phyloP scores from a whole-genome alignment of 2,329 filamentous ascomycete genomes.

The Monilinia laxa region DNA sequence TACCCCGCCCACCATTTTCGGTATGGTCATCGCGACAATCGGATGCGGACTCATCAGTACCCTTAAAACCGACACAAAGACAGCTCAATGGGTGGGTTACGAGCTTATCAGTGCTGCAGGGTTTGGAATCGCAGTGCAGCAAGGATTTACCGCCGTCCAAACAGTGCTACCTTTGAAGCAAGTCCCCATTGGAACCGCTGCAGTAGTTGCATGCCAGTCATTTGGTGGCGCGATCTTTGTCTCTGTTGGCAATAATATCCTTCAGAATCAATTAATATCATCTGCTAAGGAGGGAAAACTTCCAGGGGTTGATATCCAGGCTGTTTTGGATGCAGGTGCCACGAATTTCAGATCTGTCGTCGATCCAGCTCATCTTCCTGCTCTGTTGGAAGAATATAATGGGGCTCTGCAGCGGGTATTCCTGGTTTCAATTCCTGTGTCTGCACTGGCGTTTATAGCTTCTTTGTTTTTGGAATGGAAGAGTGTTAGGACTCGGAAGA shows the following conservation, averaged over 20 bases:
- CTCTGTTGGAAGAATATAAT: constrained; percentile 55
- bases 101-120: constrained; percentile 33
- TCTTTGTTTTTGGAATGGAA: constrained; percentile 53
- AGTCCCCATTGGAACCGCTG: constrained; percentile 46
- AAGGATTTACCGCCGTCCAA: constrained; percentile 37
- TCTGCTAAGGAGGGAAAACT: constrained; percentile 17
- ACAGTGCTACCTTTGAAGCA: constrained; percentile 41
- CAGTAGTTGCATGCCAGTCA: constrained; percentile 46
- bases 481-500: constrained; percentile 26
- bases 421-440: constrained; percentile 53
- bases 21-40: constrained; percentile 27
- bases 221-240: constrained; percentile 50
- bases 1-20: constrained; percentile 30
- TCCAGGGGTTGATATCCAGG: constrained; percentile 33
- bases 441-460: constrained; percentile 49
- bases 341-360: constrained; percentile 51
- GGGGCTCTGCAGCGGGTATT: constrained; percentile 51
- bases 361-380: constrained; percentile 43
- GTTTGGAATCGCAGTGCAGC: constrained; percentile 38
- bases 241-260: constrained; percentile 47
- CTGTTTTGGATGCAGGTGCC: constrained; percentile 38
- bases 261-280: constrained; percentile 40
- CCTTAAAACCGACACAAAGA: constrained; percentile 38
- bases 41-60: constrained; percentile 42
- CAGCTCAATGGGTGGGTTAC: constrained; percentile 51